Evolutionary conservation across 225 moss, liverwort and hornwort species (phyloP).

Genomic region (Marchantia polymorpha): DNA sequence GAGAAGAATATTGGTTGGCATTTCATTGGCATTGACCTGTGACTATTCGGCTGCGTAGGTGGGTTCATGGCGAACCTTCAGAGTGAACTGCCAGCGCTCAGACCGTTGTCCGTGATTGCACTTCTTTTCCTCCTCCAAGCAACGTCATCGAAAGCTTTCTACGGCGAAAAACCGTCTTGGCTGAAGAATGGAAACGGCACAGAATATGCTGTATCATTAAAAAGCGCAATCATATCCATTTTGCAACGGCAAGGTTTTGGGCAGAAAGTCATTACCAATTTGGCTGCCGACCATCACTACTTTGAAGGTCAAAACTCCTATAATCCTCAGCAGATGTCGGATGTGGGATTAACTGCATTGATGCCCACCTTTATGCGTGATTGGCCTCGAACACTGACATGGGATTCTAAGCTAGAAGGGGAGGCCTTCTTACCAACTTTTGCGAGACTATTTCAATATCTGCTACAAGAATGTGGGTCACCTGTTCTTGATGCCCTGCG

Average conservation of each 20-base stretch:
- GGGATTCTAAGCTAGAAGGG: constrained; percentile 52
- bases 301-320: constrained; percentile 65
- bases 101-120: constrained; percentile 71
- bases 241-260: constrained; percentile 59
- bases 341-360: constrained; percentile 68
- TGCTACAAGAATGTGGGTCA: constrained; percentile 68
- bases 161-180: constrained; percentile 27
- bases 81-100: constrained; percentile 74
- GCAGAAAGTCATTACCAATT: constrained; percentile 57
- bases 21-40: background rate
- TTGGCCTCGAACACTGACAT: constrained; percentile 76
- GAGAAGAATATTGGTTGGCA: background rate
- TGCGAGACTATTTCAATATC: constrained; percentile 69
- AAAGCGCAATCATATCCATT: constrained; percentile 47
- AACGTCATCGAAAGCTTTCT: constrained; percentile 35
- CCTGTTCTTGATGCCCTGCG: constrained; percentile 53
- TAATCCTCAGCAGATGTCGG: constrained; percentile 66
- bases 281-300: constrained; percentile 80
- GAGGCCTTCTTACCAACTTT: constrained; percentile 66
- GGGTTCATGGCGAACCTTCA: constrained; percentile 68
- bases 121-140: constrained; percentile 74
- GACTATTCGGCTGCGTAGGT: constrained; percentile 30
- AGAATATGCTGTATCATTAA: constrained; percentile 39
- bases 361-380: constrained; percentile 77
- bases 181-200: constrained; percentile 1